Percentiles rank a stretch among this genome's conserved stretches.
Conservation (phyloP, 257 asterid species). For the Cordia subcordata region DNA sequence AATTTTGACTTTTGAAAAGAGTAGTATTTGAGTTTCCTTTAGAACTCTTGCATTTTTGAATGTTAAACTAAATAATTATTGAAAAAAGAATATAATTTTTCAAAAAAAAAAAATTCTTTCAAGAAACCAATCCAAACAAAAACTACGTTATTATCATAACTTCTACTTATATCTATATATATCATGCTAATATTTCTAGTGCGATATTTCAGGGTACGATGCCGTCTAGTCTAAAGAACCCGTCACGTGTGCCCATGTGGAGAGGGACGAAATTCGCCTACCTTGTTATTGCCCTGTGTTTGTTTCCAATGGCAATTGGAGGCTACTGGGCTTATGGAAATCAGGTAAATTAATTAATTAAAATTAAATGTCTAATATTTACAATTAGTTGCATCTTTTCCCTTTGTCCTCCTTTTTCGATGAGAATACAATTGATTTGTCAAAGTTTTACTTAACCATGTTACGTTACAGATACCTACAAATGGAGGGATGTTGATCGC, state of each 20-base stretch:
- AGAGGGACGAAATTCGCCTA: constrained; percentile 67
- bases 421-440: background rate
- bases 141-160: background rate
- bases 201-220: constrained; percentile 62
- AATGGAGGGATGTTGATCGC: constrained; percentile 75
- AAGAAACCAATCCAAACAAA: background rate
- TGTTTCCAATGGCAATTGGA: constrained; percentile 79
- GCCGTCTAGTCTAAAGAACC: constrained; percentile 66
- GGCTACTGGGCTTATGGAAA: constrained; percentile 92
- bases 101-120: no score
- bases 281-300: constrained; percentile 58
- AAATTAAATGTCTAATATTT: background rate
- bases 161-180: background rate
- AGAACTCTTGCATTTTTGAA: no score
- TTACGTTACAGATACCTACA: constrained; percentile 51
- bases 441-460: background rate
- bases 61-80: no score
- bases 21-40: no score
- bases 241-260: constrained; percentile 85
- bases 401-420: no score
- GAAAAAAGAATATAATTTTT: no score
- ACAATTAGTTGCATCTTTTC: no score
- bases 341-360: constrained; percentile 47
- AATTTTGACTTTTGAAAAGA: no score
- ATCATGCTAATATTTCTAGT: background rate